Percentiles rank a stretch among this genome's conserved stretches.
These are phyloP conservation scores for Saccharomycopsis synnaedendra DNA, from an alignment of 805 yeast genomes.

Conservation along the genomic window DNA sequence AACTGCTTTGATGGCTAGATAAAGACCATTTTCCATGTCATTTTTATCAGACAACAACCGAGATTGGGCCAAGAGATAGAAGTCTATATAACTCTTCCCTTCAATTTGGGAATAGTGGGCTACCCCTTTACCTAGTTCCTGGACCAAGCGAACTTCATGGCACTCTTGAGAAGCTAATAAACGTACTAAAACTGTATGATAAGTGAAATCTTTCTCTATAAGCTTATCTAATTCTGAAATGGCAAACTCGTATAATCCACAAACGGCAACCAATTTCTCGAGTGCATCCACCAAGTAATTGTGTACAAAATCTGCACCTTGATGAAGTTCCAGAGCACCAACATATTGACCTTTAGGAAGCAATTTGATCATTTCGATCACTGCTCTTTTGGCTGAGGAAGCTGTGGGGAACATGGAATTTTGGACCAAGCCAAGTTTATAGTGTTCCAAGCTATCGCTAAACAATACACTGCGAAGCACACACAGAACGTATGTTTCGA, in stretches of 20 bases:
- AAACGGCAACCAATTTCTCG: constrained; percentile 27
- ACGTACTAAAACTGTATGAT: constrained; percentile 10
- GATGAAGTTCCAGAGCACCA: constrained; percentile 30
- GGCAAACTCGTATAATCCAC: constrained; percentile 29
- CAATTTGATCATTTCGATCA: constrained; percentile 29
- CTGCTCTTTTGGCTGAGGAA: constrained; percentile 26
- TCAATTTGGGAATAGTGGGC: constrained; percentile 2
- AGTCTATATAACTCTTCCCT: constrained; percentile 16
- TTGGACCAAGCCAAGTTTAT: constrained; percentile 47
- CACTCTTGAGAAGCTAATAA: constrained; percentile 3
- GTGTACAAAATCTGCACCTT: constrained; percentile 27
- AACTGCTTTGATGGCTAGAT: constrained; percentile 49
- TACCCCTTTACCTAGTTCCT: constrained; percentile 12
- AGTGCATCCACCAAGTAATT: constrained; percentile 46
- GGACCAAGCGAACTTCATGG: constrained; percentile 10
- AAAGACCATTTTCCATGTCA: constrained; percentile 43
- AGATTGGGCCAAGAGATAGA: constrained; percentile 35
- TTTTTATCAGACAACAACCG: constrained; percentile 46
- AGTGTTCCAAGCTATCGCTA: constrained; percentile 42
- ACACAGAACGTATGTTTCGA: constrained; percentile 47
- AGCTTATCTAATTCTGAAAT: constrained; percentile 25
- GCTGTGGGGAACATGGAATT: constrained; percentile 30
- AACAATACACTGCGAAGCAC: constrained; percentile 44
- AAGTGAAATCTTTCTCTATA: constrained; percentile 10
- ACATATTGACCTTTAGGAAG: constrained; percentile 36